Evolutionary conservation across 1,139 yeast species (phyloP).

Genomic region (Blastobotrys niveus): DNA sequence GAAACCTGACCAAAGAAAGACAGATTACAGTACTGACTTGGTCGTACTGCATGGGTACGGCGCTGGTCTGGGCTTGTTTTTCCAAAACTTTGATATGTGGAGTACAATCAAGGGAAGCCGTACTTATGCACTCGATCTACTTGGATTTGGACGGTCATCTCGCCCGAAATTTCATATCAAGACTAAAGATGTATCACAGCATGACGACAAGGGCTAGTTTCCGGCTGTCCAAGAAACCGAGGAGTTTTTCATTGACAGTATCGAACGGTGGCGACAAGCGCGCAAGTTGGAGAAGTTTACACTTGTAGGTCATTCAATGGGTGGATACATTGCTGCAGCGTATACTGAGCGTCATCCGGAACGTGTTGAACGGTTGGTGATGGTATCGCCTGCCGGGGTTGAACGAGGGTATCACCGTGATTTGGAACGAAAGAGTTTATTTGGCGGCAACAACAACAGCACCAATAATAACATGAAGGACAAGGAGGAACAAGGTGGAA

Average conservation of each 20-base stretch:
- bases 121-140: conserved; percentile 65
- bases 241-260: conserved; percentile 64
- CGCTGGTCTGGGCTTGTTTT: conserved; percentile 75
- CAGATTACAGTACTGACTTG: conserved; percentile 36
- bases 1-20: conserved; percentile 15
- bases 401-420: conserved; percentile 29
- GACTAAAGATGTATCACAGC: conserved; percentile 28
- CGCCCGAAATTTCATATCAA: conserved; percentile 43
- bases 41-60: conserved; percentile 84
- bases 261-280: conserved; percentile 66
- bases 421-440: conserved; percentile 19
- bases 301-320: conserved; percentile 81
- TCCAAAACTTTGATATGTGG: conserved; percentile 56
- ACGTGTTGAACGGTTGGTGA: conserved; percentile 51
- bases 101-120: conserved; percentile 34
- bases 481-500: no score
- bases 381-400: conserved; percentile 83
- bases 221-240: conserved; percentile 51
- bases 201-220: conserved; percentile 36
- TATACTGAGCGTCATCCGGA: conserved; percentile 70
- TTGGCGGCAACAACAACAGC: conserved; percentile 10
- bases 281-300: conserved; percentile 48
- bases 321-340: conserved; percentile 75
- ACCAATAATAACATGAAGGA: no score
- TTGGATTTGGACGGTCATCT: conserved; percentile 77